Evolutionary conservation across 2,329 filamentous ascomycete species (phyloP).

Genomic region (Aspergillus unguis): DNA sequence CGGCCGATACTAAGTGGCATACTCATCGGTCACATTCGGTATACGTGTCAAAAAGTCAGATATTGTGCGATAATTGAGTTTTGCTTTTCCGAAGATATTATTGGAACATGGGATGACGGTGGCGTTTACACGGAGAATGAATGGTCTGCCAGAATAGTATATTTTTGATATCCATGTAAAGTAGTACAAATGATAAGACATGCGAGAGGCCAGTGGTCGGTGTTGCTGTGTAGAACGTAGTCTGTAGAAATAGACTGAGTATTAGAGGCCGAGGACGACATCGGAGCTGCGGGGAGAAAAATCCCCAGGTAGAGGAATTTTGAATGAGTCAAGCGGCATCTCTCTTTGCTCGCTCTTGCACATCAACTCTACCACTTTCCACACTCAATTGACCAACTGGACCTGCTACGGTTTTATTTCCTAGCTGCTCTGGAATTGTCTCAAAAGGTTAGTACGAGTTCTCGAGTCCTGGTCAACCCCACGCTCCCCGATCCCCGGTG

Average conservation of each 20-base stretch:
- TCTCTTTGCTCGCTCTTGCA: conserved; percentile 6
- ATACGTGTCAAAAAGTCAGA: background rate
- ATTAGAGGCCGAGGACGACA: conserved; percentile 12
- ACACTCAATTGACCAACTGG: background rate
- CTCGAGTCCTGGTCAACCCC: background rate
- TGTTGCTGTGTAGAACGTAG: background rate
- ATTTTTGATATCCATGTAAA: conserved; percentile 3
- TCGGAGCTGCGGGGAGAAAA: conserved; percentile 16
- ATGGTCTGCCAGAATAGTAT: background rate
- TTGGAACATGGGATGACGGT: conserved; percentile 2
- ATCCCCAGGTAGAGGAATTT: conserved; percentile 9
- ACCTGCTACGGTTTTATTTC: background rate
- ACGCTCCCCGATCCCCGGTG: conserved; percentile 3
- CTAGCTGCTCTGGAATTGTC: background rate
- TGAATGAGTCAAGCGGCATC: conserved; percentile 12
- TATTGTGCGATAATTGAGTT: conserved; percentile 5
- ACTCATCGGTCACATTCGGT: background rate
- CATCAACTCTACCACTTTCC: background rate
- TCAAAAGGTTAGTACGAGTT: conserved; percentile 1
- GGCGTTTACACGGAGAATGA: conserved; percentile 11
- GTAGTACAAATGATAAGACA: conserved; percentile 4
- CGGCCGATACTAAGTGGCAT: conserved; percentile 32
- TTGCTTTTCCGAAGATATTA: conserved; percentile 10
- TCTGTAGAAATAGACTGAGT: background rate
- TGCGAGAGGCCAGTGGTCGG: background rate